Percentiles rank a stretch among this genome's conserved stretches.
Conservation (phyloP, 305 asterid genomes). For the Rubia peregrina region DNA sequence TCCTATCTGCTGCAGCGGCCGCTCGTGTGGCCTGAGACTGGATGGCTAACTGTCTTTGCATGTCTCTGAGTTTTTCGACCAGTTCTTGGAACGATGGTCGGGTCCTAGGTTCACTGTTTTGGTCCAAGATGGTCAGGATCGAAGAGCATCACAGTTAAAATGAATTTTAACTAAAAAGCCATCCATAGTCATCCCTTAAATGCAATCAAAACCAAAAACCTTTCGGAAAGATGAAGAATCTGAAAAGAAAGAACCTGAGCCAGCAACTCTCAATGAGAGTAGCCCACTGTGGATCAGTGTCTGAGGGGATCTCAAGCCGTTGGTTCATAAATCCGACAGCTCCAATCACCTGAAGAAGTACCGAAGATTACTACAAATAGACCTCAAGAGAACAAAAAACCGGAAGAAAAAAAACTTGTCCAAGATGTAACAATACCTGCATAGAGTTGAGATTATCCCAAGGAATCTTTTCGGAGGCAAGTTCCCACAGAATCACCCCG, state of each 20-base stretch:
- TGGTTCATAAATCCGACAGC: conserved; percentile 98
- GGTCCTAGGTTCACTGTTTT: conserved; percentile 58
- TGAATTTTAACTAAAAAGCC: not conserved
- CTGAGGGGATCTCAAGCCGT: conserved; percentile 71
- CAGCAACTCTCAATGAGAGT: conserved; percentile 84
- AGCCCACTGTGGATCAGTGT: conserved; percentile 73
- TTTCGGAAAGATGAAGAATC: not conserved
- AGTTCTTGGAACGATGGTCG: conserved; percentile 84
- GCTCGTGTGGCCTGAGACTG: conserved; percentile 56
- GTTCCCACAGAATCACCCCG: conserved; percentile 95
- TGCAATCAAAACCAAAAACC: not conserved
- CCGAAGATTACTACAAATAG: not conserved
- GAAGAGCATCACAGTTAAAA: not conserved
- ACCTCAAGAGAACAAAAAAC: not conserved
- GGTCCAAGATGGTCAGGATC: not conserved
- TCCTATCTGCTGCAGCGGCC: conserved; percentile 31
- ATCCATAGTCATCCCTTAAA: not conserved
- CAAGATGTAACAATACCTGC: conserved; percentile 53
- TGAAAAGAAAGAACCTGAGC: conserved; percentile 43
- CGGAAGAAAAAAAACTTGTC: not conserved
- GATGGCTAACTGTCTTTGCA: conserved; percentile 46
- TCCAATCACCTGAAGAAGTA: conserved; percentile 65
- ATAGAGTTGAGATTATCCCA: conserved; percentile 90
- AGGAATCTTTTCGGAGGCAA: conserved; percentile 80
- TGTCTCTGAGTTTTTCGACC: conserved; percentile 63